Conservation (phyloP, 208 protist species). For the Trypanosoma theileri region DNA sequence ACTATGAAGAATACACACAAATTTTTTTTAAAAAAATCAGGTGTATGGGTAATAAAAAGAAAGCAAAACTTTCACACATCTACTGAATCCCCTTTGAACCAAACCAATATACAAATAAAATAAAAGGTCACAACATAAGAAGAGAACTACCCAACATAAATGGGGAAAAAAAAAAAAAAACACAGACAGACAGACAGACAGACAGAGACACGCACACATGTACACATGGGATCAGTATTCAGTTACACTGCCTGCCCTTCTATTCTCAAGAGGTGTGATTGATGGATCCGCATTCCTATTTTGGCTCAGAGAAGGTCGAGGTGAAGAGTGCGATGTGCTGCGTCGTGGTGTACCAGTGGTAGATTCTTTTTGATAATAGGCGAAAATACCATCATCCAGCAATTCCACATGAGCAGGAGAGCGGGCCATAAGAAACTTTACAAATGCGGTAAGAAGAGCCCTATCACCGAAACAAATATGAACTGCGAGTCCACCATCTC, state of each 20-base stretch:
- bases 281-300: not conserved
- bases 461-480: constrained; percentile 15
- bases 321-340: not conserved
- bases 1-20: constrained; percentile 6
- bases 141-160: no score
- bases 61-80: not conserved
- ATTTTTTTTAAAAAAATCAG: not conserved
- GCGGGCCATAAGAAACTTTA: constrained; percentile 16
- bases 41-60: constrained; percentile 1
- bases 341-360: not conserved
- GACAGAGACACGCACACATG: no score
- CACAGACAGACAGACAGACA: no score
- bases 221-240: not conserved
- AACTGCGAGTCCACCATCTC: constrained; percentile 3
- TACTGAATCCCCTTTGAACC: not conserved
- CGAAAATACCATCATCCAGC: constrained; percentile 1
- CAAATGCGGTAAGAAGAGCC: constrained; percentile 10
- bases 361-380: no score
- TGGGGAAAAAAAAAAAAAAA: no score
- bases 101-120: no score
- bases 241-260: not conserved
- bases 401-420: not conserved
- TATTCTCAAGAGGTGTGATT: no score
- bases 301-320: not conserved
- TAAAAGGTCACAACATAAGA: no score